These are phyloP conservation scores for Lachnellula hyalina DNA, from an alignment of 2,329 filamentous ascomycete species.

Conservation along the genomic window DNA sequence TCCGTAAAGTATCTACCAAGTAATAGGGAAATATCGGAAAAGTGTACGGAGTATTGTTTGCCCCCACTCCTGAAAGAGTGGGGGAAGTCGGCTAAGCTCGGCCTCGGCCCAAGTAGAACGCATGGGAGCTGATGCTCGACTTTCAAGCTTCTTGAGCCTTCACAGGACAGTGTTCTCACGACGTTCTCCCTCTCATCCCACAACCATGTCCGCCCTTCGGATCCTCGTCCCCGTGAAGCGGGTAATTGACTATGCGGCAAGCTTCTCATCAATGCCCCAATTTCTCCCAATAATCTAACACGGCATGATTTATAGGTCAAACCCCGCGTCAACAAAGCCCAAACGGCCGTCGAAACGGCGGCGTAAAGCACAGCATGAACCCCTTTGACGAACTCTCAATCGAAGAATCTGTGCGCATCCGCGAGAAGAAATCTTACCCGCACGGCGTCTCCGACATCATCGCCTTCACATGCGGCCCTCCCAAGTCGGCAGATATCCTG, in stretches of 20 bases:
- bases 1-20: too few relatives aligned
- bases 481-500: constrained; percentile 82
- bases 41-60: too few relatives aligned
- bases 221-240: constrained; percentile 78
- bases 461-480: constrained; percentile 78
- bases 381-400: constrained; percentile 98
- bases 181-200: neutral
- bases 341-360: constrained; percentile 87
- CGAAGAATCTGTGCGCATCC: constrained; percentile 91
- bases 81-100: neutral
- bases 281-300: neutral
- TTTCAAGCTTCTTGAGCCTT: constrained; percentile 1
- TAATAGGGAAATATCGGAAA: too few relatives aligned
- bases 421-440: constrained; percentile 72
- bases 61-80: too few relatives aligned
- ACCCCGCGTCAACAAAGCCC: constrained; percentile 63
- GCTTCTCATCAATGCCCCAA: constrained; percentile 29
- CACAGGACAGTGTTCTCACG: neutral
- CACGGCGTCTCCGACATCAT: constrained; percentile 85
- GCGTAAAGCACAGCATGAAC: constrained; percentile 98
- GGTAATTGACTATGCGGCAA: constrained; percentile 82
- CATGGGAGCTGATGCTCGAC: neutral
- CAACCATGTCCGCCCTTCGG: constrained; percentile 58
- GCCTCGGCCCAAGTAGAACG: neutral
- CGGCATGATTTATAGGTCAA: constrained; percentile 48